Evolutionary conservation across 768 basidiomycete genomes (phyloP), one percentile per base, ranked within the genome.

Genomic region (Sporobolomyces phaffii): DNA sequence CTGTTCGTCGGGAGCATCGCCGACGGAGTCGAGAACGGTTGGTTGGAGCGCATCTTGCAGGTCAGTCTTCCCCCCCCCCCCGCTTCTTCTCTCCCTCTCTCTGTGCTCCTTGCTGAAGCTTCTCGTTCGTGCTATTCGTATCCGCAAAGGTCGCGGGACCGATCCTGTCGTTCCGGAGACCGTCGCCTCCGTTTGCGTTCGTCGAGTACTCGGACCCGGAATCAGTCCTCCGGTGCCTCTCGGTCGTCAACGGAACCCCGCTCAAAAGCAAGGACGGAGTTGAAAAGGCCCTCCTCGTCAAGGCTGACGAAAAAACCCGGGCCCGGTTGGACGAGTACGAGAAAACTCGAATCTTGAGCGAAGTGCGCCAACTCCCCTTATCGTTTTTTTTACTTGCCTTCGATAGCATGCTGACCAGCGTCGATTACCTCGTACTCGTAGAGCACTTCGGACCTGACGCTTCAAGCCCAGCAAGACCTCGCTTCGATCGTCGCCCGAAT

Each of bases 181-280:
- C 75, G 90, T 93, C 77, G 89, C 93, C 9, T 90, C 93, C 91
- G 4, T 98, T 98, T 76, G 96, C 93, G 14, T 99, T 98, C 78
- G 94, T 91, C 53, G 90, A 94, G 77, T 98, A 84, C 76, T 89
- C 93, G 76, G 93, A 93, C 60, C 90, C 94, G 18, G 89, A 93
- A 76, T 86, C 87, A 66, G 92, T 96, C 5, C 78, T 93, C 67
- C 83, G 93, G 68, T 90, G 86, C 47, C 78, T 88, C 72, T 78
- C 80, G 36, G 81, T 88, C 65, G 79, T 89, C 69, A 85, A 88
- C 74, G 81, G 83, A 22, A 78, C 85, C 48, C 84, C 84, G 72
- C 74, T 89, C 43, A 86, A 86, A 14, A 84, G 85, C 57, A 76
- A 84, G 65, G 82, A 84, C 72, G 82, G 84, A 47, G 82, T 82